Evolutionary conservation across 2,329 filamentous ascomycete species (phyloP).

Genomic region (Microsporum ferrugineum): DNA sequence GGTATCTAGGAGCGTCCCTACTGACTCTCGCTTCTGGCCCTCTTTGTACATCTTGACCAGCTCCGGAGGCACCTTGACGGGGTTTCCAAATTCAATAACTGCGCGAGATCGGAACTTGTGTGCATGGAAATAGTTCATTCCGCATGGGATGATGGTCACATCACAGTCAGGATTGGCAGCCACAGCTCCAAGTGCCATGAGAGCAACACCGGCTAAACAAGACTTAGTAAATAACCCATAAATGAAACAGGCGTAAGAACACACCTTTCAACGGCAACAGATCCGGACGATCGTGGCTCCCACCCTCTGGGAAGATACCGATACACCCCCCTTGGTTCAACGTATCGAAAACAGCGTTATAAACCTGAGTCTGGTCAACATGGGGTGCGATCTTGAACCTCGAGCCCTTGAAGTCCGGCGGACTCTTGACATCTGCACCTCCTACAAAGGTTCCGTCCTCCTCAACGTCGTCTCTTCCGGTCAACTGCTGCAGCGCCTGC

Average conservation of each 20-base stretch:
- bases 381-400: conserved; percentile 84
- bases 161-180: conserved; percentile 76
- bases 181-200: conserved; percentile 89
- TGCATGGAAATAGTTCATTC: conserved; percentile 99
- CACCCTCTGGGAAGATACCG: conserved; percentile 93
- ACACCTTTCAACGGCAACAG: conserved; percentile 72
- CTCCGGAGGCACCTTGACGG: conserved; percentile 71
- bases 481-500: conserved; percentile 67
- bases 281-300: conserved; percentile 88
- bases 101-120: conserved; percentile 96
- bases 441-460: conserved; percentile 52
- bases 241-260: neutral
- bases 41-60: conserved; percentile 75
- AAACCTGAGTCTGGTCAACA: conserved; percentile 86
- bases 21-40: conserved; percentile 74
- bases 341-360: conserved; percentile 80
- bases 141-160: conserved; percentile 87
- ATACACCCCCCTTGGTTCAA: conserved; percentile 76
- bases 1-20: conserved; percentile 71
- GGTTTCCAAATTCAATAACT: conserved; percentile 86
- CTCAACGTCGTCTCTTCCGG: conserved; percentile 62
- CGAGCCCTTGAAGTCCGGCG: conserved; percentile 56
- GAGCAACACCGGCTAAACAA: conserved; percentile 68
- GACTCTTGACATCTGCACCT: conserved; percentile 42
- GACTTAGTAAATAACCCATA: conserved; percentile 4